A percentile compares a stretch with the other conserved stretches of the same genome.
Evolutionary conservation across 106 monocot species (phyloP).

Genomic region (Allium fistulosum): DNA sequence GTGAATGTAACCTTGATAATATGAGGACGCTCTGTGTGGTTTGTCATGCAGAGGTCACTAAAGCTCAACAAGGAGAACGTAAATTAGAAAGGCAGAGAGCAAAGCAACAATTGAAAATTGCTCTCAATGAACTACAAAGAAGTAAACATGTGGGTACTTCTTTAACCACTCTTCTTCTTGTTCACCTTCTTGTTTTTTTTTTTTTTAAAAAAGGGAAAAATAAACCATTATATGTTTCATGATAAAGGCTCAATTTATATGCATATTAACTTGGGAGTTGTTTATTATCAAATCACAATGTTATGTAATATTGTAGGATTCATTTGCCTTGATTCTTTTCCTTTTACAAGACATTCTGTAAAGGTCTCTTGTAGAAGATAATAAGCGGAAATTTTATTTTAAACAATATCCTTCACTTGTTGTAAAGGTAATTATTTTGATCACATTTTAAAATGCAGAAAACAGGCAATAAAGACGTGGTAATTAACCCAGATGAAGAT

Average conservation of each 20-base stretch:
- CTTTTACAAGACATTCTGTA: too few relatives aligned
- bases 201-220: neutral
- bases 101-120: constrained; percentile 53
- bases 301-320: neutral
- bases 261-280: neutral
- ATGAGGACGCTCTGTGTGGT: constrained; percentile 96
- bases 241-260: neutral
- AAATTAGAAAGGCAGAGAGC: constrained; percentile 25
- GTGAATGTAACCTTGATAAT: constrained; percentile 88
- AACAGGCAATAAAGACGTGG: too few relatives aligned
- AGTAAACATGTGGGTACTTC: neutral
- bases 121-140: constrained; percentile 31
- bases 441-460: too few relatives aligned
- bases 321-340: too few relatives aligned
- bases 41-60: constrained; percentile 85
- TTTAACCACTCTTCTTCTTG: neutral
- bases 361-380: too few relatives aligned
- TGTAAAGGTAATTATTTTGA: too few relatives aligned
- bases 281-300: neutral
- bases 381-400: too few relatives aligned
- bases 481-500: neutral
- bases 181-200: neutral
- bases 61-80: constrained; percentile 49
- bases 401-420: too few relatives aligned
- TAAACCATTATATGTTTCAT: neutral